Percentiles rank a stretch among this genome's conserved stretches.
Conservation (phyloP, 2,329 filamentous ascomycete genomes). For the Monosporascus sp. region DNA sequence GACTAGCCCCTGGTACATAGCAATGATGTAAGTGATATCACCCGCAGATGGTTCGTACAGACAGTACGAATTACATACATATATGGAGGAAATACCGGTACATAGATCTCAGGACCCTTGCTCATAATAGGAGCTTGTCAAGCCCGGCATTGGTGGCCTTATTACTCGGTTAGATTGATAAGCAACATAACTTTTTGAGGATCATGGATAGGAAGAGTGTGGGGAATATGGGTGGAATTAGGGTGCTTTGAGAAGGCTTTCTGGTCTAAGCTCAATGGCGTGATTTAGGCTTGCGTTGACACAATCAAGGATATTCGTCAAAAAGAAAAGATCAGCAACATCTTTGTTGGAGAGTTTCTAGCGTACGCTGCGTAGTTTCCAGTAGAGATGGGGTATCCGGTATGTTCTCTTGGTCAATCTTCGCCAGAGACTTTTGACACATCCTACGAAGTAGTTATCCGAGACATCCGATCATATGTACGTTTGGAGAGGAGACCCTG, state of each 20-base stretch:
- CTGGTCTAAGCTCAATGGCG: background rate
- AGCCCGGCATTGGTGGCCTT: no score
- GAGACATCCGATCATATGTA: background rate
- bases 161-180: background rate
- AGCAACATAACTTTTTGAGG: background rate
- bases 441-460: background rate
- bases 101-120: no score
- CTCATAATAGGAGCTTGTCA: no score
- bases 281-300: constrained; percentile 2
- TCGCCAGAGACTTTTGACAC: no score
- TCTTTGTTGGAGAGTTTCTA: background rate
- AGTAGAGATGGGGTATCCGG: no score
- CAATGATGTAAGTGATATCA: background rate
- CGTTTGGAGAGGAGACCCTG: no score
- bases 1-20: constrained; percentile 10
- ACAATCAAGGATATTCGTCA: background rate
- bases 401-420: no score
- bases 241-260: background rate
- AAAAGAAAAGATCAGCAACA: background rate
- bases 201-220: no score
- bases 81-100: no score
- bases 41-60: no score
- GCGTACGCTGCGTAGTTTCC: background rate
- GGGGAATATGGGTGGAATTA: background rate
- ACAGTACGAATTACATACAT: no score